Evolutionary conservation across 306 rosid species (phyloP).

Genomic region (Styphnolobium japonicum): DNA sequence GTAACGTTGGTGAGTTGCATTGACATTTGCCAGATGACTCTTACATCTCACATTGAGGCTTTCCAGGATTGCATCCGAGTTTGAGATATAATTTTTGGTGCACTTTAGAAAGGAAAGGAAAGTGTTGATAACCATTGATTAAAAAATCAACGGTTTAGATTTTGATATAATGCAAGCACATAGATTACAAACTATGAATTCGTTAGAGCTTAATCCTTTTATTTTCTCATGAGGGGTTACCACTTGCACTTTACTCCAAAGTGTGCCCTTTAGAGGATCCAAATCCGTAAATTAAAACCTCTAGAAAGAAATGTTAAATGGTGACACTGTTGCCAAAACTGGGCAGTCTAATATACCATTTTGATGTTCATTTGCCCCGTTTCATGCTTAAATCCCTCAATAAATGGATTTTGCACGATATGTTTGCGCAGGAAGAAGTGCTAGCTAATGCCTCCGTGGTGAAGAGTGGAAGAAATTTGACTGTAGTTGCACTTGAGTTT

Average conservation of each 20-base stretch:
- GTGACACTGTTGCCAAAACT: background rate
- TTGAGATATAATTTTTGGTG: background rate
- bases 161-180: background rate
- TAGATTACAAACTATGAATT: background rate
- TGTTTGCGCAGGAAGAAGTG: constrained; percentile 59
- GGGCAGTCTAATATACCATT: background rate
- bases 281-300: background rate
- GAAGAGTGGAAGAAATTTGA: constrained; percentile 74
- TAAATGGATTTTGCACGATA: background rate
- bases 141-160: background rate
- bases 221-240: background rate
- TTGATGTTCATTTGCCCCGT: background rate
- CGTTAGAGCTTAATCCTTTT: background rate
- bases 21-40: constrained; percentile 5
- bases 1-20: background rate
- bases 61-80: background rate
- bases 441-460: constrained; percentile 56
- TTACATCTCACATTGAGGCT: background rate
- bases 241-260: background rate
- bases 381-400: background rate
- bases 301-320: background rate
- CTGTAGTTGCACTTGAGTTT: constrained; percentile 57
- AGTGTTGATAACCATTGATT: background rate
- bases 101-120: background rate
- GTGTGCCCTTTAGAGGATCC: background rate